phyloP scores from a whole-genome alignment of 257 asterid species.

The Nicotiana tabacum region DNA sequence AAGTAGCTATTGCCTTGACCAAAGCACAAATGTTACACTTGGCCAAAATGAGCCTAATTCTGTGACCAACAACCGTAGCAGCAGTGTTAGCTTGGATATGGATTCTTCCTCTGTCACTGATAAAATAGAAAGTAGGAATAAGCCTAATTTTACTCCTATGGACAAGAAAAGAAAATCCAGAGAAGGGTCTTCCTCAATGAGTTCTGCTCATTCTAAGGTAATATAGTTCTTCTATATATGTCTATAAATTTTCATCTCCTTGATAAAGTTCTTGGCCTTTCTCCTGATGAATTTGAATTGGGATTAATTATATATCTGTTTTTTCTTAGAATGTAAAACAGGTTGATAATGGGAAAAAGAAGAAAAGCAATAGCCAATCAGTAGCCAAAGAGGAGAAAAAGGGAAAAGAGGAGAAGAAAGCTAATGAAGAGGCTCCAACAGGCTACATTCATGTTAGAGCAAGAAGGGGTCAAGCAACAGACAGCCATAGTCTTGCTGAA shows the following conservation, averaged over 20 bases:
- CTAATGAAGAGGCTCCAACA: conserved; percentile 25
- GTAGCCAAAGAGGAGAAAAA: conserved; percentile 29
- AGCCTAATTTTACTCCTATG: conserved; percentile 16
- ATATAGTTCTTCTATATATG: neutral
- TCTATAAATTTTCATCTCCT: neutral
- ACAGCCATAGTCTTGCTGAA: conserved; percentile 88
- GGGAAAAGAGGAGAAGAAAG: conserved; percentile 21
- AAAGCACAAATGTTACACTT: conserved; percentile 19
- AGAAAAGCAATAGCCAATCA: conserved; percentile 20
- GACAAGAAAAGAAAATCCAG: conserved; percentile 42
- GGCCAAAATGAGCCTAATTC: conserved; percentile 18
- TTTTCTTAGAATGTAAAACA: conserved; percentile 23
- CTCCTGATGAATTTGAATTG: neutral
- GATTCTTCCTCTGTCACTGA: conserved; percentile 48
- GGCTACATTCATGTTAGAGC: conserved; percentile 82
- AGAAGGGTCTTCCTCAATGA: conserved; percentile 20
- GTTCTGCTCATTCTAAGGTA: conserved; percentile 60
- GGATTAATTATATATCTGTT: neutral
- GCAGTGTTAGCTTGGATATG: conserved; percentile 15
- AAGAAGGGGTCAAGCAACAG: conserved; percentile 92
- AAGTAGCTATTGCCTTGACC: conserved; percentile 15
- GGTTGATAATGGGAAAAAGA: conserved; percentile 30
- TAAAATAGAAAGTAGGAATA: conserved; percentile 23
- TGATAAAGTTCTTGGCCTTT: neutral
- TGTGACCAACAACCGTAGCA: conserved; percentile 23